A percentile compares a stretch with the other conserved stretches of the same genome.
These are phyloP conservation scores for Macrophomina phaseolina DNA, from an alignment of 2,329 filamentous ascomycete genomes.

Conservation along the genomic window DNA sequence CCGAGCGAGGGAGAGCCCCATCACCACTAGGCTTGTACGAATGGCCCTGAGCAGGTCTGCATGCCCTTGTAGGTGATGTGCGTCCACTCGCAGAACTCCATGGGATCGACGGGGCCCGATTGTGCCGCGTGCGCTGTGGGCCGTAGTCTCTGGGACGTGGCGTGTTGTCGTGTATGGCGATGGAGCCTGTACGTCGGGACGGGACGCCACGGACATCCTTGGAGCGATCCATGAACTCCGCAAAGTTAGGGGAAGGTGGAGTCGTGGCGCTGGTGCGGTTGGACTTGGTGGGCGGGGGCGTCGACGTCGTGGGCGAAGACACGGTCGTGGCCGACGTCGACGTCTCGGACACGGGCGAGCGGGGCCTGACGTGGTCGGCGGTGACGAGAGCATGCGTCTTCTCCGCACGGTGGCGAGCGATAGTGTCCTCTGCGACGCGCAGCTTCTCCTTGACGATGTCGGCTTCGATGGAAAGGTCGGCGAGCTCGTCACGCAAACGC, in stretches of 20 bases:
- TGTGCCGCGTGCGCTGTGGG: slow-evolving; percentile 54
- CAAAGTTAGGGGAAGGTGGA: slow-evolving; percentile 92
- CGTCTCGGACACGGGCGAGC: slow-evolving; percentile 74
- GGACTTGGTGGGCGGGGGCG: slow-evolving; percentile 76
- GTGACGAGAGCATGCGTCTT: slow-evolving; percentile 57
- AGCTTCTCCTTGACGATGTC: slow-evolving; percentile 96
- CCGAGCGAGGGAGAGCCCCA: slow-evolving; percentile 65
- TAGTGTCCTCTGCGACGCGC: slow-evolving; percentile 67
- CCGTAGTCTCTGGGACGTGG: slow-evolving; percentile 59
- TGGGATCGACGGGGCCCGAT: slow-evolving; percentile 65
- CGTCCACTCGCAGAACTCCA: slow-evolving; percentile 49
- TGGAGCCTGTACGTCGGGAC: slow-evolving; percentile 49
- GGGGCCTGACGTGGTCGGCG: slow-evolving; percentile 57
- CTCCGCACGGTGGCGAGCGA: slow-evolving; percentile 56
- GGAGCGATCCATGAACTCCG: slow-evolving; percentile 73
- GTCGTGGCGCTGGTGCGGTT: slow-evolving; percentile 60
- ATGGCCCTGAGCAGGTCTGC: slow-evolving; percentile 42
- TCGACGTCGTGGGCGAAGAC: slow-evolving; percentile 73
- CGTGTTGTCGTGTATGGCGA: slow-evolving; percentile 53
- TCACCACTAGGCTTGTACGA: slow-evolving; percentile 42
- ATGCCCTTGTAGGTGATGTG: slow-evolving; percentile 47
- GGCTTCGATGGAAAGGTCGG: slow-evolving; percentile 91
- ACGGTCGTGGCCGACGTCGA: slow-evolving; percentile 82
- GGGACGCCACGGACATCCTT: slow-evolving; percentile 48
- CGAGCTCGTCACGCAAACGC: slow-evolving; percentile 85